Base-by-base conservation (phyloP, 352 stramenopile species). In the Globisporangium ultimum region DNA sequence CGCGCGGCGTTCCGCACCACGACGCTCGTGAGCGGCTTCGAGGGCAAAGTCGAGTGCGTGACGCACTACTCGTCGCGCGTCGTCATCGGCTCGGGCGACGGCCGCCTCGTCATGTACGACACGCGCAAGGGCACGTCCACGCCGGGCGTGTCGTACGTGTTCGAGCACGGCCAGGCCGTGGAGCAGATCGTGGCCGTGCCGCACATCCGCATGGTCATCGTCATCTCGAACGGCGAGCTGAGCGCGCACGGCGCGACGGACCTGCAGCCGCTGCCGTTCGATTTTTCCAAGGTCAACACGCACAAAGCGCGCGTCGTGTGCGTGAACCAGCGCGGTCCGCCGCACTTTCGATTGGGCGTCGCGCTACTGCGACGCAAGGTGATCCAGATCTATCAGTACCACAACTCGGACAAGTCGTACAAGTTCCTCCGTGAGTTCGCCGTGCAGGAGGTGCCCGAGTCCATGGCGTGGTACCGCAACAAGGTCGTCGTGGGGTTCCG, bases 21-120 rank as follows among this genome's bases (percentile, higher is more conserved):
- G 41, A 78, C 80, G 17, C 59, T 95, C 21, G 76, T 95, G 50
- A 73, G 67, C 21, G 77, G 74, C 53, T 95, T 93, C 53, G 76
- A 91, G 32, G 86, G 86, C 20, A 89, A 89, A 58, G 77, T 95
- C 50, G 82, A 93, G 57, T 91, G 84, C 54, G 78, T 93, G 48
- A 86, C 84, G 50, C 84, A 93, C 68, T 95, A 95, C 70, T 93
- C 84, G 36, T 93, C 77, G n/a, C 84, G 86, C 56, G 84, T 95
- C 40, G 80, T 95, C 12, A 62, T 95, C 40, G 86, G 86, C 68
- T 88, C 86, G 48, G 70, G 73, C 58, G 86, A 95, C 48, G 84
- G 86, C 0, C 84, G 82, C 0, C 72, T 95, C 40, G 81, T 93
- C 54, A 91, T 95, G 82, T 95, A 80, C 58, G 86, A 95, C 69